Conservation (phyloP, 2,329 filamentous ascomycete genomes). For the Macroventuria anomochaeta region DNA sequence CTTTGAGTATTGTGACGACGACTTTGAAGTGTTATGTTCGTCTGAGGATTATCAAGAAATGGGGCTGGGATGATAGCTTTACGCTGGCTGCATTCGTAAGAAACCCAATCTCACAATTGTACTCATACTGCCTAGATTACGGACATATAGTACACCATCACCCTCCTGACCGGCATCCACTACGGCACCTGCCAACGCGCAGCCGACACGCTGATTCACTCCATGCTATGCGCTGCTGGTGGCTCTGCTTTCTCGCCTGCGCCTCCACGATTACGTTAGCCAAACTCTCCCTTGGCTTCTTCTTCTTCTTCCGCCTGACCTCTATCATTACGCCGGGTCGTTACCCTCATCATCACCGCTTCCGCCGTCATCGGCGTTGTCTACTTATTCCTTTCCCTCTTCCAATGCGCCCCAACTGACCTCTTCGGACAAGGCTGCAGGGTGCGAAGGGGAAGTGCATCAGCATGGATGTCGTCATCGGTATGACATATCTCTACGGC, state of each 20-base stretch:
- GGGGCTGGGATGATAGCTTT: conserved; percentile 25
- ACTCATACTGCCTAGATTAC: not conserved
- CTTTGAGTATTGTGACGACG: conserved; percentile 21
- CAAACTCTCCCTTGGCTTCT: conserved; percentile 58
- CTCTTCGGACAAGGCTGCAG: conserved; percentile 52
- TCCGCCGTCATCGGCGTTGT: conserved; percentile 52
- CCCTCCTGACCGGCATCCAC: conserved; percentile 20
- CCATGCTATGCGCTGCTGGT: conserved; percentile 26
- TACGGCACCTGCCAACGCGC: conserved; percentile 20
- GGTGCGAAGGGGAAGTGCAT: conserved; percentile 48
- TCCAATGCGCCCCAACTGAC: conserved; percentile 58
- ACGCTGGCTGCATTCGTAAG: conserved; percentile 23
- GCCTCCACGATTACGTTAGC: conserved; percentile 18
- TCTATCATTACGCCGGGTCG: conserved; percentile 47
- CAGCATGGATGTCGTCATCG: conserved; percentile 55
- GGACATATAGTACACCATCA: conserved; percentile 23
- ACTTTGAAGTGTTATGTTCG: conserved; percentile 22
- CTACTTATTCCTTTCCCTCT: conserved; percentile 57
- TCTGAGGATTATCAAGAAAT: conserved; percentile 17
- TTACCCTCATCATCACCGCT: conserved; percentile 53
- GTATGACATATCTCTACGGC: conserved; percentile 51
- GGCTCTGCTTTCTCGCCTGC: conserved; percentile 21
- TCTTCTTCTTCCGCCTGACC: conserved; percentile 59
- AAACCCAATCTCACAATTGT: not conserved
- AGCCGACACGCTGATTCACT: conserved; percentile 12